Conservation (phyloP, 306 rosid species). For the Benincasa hispida region DNA sequence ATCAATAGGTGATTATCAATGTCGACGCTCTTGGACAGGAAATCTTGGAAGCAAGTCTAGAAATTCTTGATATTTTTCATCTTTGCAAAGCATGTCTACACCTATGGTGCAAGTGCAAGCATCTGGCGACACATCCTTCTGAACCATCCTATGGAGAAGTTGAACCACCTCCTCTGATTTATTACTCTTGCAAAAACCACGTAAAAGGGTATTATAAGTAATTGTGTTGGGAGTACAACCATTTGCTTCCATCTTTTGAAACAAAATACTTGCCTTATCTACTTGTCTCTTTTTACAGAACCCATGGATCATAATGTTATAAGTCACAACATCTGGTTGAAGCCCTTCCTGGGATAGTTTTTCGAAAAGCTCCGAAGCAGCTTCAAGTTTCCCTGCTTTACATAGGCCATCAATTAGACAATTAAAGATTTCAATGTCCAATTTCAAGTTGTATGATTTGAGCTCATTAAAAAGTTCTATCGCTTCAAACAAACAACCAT, state of each 20-base stretch:
- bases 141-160: slow-evolving; percentile 28
- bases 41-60: too few relatives aligned
- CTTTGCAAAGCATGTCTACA: slow-evolving; percentile 18
- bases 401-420: too few relatives aligned
- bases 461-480: too few relatives aligned
- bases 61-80: slow-evolving; percentile 9
- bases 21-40: too few relatives aligned
- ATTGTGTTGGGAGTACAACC: slow-evolving; percentile 26
- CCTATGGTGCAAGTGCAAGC: slow-evolving; percentile 13
- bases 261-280: slow-evolving; percentile 24
- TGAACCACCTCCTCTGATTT: slow-evolving; percentile 25
- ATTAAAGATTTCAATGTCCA: too few relatives aligned
- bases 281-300: slow-evolving; percentile 24
- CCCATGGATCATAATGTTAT: slow-evolving; percentile 28
- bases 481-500: too few relatives aligned
- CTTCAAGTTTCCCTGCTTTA: slow-evolving; percentile 18
- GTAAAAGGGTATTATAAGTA: slow-evolving; percentile 26
- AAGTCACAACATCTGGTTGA: slow-evolving; percentile 17
- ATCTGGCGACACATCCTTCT: slow-evolving; percentile 29
- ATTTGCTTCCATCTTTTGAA: slow-evolving; percentile 22
- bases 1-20: too few relatives aligned
- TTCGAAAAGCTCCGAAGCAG: slow-evolving; percentile 20
- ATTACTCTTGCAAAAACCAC: slow-evolving; percentile 22
- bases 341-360: slow-evolving; percentile 13
- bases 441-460: too few relatives aligned